Evolutionary conservation across 495 filamentous ascomycete genomes (phyloP).

Genomic region (Penicillium coffeae): DNA sequence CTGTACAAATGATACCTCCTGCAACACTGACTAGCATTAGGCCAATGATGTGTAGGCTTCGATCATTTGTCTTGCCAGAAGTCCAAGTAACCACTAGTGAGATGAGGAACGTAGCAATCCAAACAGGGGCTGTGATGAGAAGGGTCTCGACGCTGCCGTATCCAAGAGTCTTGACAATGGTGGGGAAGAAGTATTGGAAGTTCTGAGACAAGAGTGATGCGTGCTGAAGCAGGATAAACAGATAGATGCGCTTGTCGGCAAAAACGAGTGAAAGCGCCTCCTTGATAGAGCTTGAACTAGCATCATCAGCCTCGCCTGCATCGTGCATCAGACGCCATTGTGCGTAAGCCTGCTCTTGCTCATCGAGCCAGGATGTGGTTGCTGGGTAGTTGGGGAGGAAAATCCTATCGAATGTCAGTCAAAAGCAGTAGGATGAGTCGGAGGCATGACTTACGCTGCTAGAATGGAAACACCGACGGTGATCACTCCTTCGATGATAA

Average conservation of each 20-base stretch:
- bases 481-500: slow-evolving; percentile 68
- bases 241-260: slow-evolving; percentile 32
- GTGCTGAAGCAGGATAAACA: slow-evolving; percentile 36
- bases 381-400: slow-evolving; percentile 77
- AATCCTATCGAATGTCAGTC: slow-evolving; percentile 44
- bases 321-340: slow-evolving; percentile 71
- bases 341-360: slow-evolving; percentile 63
- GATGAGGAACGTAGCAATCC: slow-evolving; percentile 67
- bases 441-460: slow-evolving; percentile 20
- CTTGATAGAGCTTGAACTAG: slow-evolving; percentile 18
- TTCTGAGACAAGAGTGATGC: slow-evolving; percentile 42
- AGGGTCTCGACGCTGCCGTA: slow-evolving; percentile 63
- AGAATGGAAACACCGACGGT: slow-evolving; percentile 26
- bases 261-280: slow-evolving; percentile 27
- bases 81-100: slow-evolving; percentile 70
- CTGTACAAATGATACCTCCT: slow-evolving; percentile 69
- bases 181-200: slow-evolving; percentile 82
- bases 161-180: slow-evolving; percentile 69
- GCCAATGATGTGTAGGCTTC: slow-evolving; percentile 65
- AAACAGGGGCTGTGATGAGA: slow-evolving; percentile 71
- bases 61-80: slow-evolving; percentile 70
- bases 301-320: slow-evolving; percentile 66
- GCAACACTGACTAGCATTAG: slow-evolving; percentile 63
- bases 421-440: neutral
- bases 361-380: slow-evolving; percentile 68